Base-by-base conservation (phyloP, 495 filamentous ascomycete species). In the Daldinia loculata region DNA sequence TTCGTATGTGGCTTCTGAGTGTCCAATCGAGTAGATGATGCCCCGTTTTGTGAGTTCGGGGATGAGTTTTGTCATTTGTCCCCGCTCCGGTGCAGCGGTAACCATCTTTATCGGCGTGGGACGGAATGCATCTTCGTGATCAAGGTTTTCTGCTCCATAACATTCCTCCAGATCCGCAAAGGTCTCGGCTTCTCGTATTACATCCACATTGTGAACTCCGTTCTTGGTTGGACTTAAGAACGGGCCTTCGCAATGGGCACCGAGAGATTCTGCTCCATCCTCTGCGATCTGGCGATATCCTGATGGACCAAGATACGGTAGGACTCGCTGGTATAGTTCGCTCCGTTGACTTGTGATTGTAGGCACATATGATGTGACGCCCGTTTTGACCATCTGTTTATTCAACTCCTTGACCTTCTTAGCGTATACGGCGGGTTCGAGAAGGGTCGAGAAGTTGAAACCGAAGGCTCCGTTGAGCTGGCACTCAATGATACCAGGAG, bases 391-490 rank as follows among this genome's bases (percentile, higher is more conserved):
- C 50, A 97, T 80, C 30, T 85, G 84, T 51, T 82, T 86, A 75
- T 94, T 94, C 41, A 94, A 83, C 43, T 85, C 80, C 63, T 84
- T 82, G 38, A 95, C 77, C 17, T 86, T 87, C 73, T 91, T 88
- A 52, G 85, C 83, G 76, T 95, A 96, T 52, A 84, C 81, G 14
- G 86, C 83, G 48, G 89, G 84, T n/a, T 89, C 85, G 6, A 90
- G 87, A 2, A 92, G 81, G 1, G 84, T 81, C 0, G 92, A 94
- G 77, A 95, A 95, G 80, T 95, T 92, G 81, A 95, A 93, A 51
- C 93, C 93, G 66, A 91, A 91, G 6, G 90, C 92, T 45, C 93
- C 93, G 72, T 97, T 97, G 51, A 95, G 85, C 75, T 97, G 93
- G 53, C 91, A 89, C 73, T 97, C 93, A 72, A 96, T 92, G 70